Conservation (phyloP, 176 grass and related monocot species). For the Zoysia pacifica region DNA sequence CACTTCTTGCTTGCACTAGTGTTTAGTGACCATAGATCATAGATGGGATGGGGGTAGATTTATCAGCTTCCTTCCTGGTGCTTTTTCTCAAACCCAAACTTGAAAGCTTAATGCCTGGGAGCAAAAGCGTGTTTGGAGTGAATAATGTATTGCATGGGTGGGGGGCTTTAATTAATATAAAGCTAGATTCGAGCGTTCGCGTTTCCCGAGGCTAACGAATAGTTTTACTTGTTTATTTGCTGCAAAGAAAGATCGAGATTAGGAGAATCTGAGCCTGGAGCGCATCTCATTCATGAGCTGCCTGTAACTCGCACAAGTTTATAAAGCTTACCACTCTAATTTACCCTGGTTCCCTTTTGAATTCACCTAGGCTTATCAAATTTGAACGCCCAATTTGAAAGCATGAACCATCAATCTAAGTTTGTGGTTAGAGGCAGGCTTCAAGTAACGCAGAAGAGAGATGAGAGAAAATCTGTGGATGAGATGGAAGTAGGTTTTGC, state of each 20-base stretch:
- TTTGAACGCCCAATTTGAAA: neutral
- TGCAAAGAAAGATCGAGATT: slow-evolving; percentile 51
- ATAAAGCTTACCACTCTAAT: neutral
- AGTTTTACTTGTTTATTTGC: slow-evolving; percentile 41
- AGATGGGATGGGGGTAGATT: neutral
- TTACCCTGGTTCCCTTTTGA: neutral
- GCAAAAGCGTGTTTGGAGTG: slow-evolving; percentile 58
- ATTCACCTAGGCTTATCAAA: neutral
- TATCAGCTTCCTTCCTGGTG: slow-evolving; percentile 36
- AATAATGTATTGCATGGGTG: slow-evolving; percentile 56
- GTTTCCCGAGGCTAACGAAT: slow-evolving; percentile 55
- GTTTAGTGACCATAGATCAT: slow-evolving; percentile 12
- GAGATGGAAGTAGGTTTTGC: slow-evolving; percentile 50
- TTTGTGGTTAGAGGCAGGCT: neutral
- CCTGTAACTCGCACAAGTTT: slow-evolving; percentile 20
- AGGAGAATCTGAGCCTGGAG: slow-evolving; percentile 55
- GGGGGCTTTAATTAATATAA: slow-evolving; percentile 60
- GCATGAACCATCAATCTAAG: neutral
- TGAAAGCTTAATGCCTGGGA: slow-evolving; percentile 40
- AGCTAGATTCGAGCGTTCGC: slow-evolving; percentile 60
- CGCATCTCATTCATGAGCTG: slow-evolving; percentile 40
- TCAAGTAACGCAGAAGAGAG: neutral
- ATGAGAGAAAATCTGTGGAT: neutral
- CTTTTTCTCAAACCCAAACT: slow-evolving; percentile 35
- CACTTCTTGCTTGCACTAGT: slow-evolving; percentile 42